Conservation (phyloP, 2,329 filamentous ascomycete species). For the Bipolaris victoriae region DNA sequence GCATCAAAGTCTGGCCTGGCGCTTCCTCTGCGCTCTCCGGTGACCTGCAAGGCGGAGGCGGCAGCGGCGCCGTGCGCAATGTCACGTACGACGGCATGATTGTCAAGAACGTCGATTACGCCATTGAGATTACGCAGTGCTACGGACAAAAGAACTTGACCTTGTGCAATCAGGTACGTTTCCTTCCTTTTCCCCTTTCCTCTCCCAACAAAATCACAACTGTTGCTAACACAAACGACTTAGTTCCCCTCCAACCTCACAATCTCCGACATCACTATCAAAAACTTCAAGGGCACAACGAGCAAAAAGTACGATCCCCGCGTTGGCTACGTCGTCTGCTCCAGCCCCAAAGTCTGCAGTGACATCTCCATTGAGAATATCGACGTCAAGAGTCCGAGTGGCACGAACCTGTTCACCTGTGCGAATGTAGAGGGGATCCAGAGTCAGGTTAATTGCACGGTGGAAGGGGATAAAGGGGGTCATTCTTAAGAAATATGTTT, state of each 20-base stretch:
- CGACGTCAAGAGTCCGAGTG: slow-evolving; percentile 56
- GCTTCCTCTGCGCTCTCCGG: slow-evolving; percentile 61
- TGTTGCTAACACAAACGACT: neutral
- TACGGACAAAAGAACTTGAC: slow-evolving; percentile 68
- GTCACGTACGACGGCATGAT: slow-evolving; percentile 69
- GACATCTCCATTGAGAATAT: slow-evolving; percentile 56
- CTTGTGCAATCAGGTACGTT: slow-evolving; percentile 58
- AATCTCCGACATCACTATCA: slow-evolving; percentile 63
- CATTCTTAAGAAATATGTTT: slow-evolving; percentile 18
- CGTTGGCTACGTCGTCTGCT: slow-evolving; percentile 54
- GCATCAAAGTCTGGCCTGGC: slow-evolving; percentile 77
- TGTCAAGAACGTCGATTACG: slow-evolving; percentile 68
- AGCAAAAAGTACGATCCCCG: slow-evolving; percentile 52
- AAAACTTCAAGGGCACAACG: slow-evolving; percentile 63
- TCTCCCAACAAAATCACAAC: too few species aligned
- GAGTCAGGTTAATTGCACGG: slow-evolving; percentile 41
- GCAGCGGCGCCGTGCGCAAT: slow-evolving; percentile 66
- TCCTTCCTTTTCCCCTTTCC: too few species aligned
- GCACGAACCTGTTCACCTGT: slow-evolving; percentile 53
- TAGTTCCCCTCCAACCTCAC: slow-evolving; percentile 61
- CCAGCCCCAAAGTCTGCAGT: slow-evolving; percentile 54
- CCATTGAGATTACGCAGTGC: slow-evolving; percentile 70
- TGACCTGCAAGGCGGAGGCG: slow-evolving; percentile 70
- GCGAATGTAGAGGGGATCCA: slow-evolving; percentile 48
- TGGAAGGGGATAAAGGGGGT: slow-evolving; percentile 23